phyloP scores from a whole-genome alignment of 208 protist species.

The Sergeia podlipaevii region DNA sequence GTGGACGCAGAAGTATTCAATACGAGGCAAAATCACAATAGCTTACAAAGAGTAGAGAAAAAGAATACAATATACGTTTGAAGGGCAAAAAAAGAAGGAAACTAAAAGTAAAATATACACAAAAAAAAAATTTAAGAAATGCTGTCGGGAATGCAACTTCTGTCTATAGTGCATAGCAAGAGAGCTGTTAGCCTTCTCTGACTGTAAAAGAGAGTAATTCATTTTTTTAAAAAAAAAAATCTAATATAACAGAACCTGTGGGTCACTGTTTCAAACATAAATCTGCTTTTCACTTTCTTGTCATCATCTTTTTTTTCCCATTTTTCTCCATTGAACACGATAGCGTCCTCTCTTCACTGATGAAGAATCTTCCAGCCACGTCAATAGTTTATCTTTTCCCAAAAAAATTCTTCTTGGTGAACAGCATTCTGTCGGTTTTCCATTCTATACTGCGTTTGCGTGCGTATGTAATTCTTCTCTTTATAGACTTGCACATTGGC shows the following conservation, averaged over 20 bases:
- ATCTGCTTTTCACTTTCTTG: conserved; percentile 11
- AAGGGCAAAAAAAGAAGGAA: neutral
- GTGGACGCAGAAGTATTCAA: too few species aligned
- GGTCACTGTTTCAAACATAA: neutral
- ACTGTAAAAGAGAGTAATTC: neutral
- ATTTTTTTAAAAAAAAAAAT: conserved; percentile 11
- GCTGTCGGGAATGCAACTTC: too few species aligned
- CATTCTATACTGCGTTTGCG: too few species aligned
- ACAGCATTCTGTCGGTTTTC: too few species aligned
- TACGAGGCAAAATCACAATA: conserved; percentile 1
- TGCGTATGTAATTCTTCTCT: too few species aligned
- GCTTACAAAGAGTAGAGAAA: neutral
- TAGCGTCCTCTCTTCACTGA: too few species aligned
- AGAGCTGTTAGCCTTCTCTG: neutral
- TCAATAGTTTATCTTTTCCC: too few species aligned
- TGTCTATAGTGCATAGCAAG: conserved; percentile 3
- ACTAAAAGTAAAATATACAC: neutral
- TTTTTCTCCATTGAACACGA: too few species aligned
- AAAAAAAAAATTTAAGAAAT: conserved; percentile 13
- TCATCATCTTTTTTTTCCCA: too few species aligned
- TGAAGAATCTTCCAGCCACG: too few species aligned
- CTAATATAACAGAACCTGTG: conserved; percentile 3
- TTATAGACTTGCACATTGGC: too few species aligned
- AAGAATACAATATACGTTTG: neutral
- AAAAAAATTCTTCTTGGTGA: too few species aligned